A percentile compares a stretch with the other conserved stretches of the same genome.
Evolutionary conservation across 352 stramenopile species (phyloP).

Genomic region (Saprolegnia diclina): DNA sequence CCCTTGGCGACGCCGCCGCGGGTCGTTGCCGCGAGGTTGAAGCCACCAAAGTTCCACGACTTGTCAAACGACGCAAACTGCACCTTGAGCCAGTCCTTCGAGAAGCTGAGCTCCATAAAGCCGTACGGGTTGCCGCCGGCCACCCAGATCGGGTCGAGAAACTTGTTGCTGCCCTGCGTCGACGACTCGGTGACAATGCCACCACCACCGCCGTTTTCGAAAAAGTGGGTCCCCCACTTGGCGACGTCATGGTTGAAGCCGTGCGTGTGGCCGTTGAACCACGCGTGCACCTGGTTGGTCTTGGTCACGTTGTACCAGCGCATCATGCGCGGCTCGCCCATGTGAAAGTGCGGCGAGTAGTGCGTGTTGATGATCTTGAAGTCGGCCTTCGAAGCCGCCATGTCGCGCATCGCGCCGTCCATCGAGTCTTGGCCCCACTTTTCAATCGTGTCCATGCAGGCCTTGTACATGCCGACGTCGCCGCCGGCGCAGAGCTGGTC

Average conservation of each 20-base stretch:
- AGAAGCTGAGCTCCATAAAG: constrained; percentile 23
- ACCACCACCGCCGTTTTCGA: constrained; percentile 79
- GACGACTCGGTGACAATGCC: constrained; percentile 83
- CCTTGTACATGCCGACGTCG: constrained; percentile 63
- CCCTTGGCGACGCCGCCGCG: constrained; percentile 50
- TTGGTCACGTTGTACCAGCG: constrained; percentile 82
- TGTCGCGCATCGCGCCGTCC: constrained; percentile 54
- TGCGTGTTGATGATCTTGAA: constrained; percentile 88
- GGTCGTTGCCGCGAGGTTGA: neutral
- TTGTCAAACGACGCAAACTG: constrained; percentile 28
- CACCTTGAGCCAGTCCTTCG: constrained; percentile 26
- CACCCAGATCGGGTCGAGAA: constrained; percentile 50
- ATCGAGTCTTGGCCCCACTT: constrained; percentile 76
- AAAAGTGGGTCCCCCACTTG: constrained; percentile 82
- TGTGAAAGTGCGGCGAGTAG: constrained; percentile 87
- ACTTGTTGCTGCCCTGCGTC: constrained; percentile 27
- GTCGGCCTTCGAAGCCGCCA: constrained; percentile 62
- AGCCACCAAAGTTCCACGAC: constrained; percentile 25
- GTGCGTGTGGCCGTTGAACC: constrained; percentile 82
- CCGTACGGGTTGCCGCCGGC: constrained; percentile 29
- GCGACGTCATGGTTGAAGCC: constrained; percentile 86
- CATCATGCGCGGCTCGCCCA: constrained; percentile 83
- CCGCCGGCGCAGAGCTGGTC: constrained; percentile 69
- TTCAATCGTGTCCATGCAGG: constrained; percentile 68
- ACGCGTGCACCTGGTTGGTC: constrained; percentile 61